Conservation (phyloP, 1,139 yeast genomes). For the Pneumocystis oryctolagi region DNA sequence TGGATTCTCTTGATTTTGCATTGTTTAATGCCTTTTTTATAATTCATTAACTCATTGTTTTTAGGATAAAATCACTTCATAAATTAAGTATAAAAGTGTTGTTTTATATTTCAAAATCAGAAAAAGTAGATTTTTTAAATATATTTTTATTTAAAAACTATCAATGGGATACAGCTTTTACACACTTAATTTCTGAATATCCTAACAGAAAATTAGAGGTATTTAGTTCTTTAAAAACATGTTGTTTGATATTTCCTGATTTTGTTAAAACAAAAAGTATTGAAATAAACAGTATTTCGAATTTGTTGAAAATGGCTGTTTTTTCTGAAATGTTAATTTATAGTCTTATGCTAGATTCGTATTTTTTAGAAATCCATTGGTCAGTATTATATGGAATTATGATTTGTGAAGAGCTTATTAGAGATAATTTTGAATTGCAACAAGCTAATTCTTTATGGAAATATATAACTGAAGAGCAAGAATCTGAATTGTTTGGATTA, state of each 20-base stretch:
- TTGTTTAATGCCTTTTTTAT: background rate
- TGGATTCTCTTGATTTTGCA: background rate
- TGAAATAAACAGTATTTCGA: background rate
- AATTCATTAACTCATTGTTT: background rate
- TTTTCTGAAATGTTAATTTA: background rate
- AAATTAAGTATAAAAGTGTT: background rate
- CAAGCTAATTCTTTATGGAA: background rate
- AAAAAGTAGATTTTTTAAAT: background rate
- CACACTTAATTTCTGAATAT: background rate
- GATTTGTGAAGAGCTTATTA: background rate
- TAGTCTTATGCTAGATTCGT: background rate
- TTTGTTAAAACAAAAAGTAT: background rate
- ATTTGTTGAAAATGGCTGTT: background rate
- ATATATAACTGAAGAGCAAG: background rate
- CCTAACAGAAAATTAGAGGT: background rate
- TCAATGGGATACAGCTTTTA: background rate
- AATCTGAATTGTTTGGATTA: background rate
- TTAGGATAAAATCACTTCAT: background rate
- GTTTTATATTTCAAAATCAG: background rate
- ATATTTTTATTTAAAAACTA: background rate
- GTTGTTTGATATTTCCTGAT: background rate
- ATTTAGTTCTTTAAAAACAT: background rate
- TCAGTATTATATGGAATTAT: background rate
- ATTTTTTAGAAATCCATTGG: background rate
- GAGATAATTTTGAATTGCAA: background rate